Conservation (phyloP, 495 filamentous ascomycete species). For the Neurospora sp. region DNA sequence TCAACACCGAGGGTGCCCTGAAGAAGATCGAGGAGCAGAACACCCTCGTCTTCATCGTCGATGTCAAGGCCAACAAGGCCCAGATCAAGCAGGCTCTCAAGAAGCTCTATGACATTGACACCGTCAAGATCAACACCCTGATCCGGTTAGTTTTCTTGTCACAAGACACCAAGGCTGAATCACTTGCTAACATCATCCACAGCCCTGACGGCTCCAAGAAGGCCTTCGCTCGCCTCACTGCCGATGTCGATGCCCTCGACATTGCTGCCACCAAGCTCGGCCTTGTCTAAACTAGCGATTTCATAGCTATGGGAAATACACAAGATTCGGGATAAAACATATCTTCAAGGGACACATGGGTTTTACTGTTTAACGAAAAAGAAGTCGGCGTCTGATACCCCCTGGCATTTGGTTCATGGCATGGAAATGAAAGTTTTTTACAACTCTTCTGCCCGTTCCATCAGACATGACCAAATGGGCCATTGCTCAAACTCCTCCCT, state of each 20-base stretch:
- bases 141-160: conserved; percentile 57
- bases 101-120: conserved; percentile 98
- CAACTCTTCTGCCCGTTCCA: background rate
- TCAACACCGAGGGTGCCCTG: conserved; percentile 99
- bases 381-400: background rate
- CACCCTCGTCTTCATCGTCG: conserved; percentile 97
- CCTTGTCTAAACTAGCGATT: conserved; percentile 63
- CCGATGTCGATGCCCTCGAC: conserved; percentile 96
- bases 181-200: conserved; percentile 7
- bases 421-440: background rate
- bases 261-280: conserved; percentile 98
- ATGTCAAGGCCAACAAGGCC: conserved; percentile 98
- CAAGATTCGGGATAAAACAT: background rate
- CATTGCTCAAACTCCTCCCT: background rate
- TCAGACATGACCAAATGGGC: background rate
- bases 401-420: background rate
- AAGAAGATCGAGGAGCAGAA: conserved; percentile 99
- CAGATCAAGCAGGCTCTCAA: conserved; percentile 98
- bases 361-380: background rate
- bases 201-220: conserved; percentile 98
- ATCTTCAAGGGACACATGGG: background rate
- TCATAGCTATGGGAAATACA: background rate
- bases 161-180: no score
- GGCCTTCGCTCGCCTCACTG: conserved; percentile 87
- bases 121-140: conserved; percentile 97